Conservation (phyloP, 345 rosid genomes). For the Clausena lansium region DNA sequence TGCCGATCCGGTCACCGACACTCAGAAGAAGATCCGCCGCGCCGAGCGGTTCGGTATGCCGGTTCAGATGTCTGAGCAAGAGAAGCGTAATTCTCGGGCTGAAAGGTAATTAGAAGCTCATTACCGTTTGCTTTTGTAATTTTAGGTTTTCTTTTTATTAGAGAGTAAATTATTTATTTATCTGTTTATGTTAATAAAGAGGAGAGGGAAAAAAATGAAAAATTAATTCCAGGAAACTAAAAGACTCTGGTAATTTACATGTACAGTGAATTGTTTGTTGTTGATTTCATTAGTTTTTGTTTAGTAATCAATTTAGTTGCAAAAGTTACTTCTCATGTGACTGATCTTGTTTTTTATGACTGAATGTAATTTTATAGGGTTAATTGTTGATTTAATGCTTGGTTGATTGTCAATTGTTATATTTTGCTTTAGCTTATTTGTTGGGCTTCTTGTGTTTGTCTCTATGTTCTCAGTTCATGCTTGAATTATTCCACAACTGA, state of each 20-base stretch:
- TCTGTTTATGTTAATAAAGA: neutral
- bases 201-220: neutral
- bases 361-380: neutral
- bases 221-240: neutral
- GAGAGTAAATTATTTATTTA: neutral
- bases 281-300: neutral
- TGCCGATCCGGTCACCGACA: conserved; percentile 40
- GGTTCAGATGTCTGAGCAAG: conserved; percentile 76
- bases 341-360: neutral
- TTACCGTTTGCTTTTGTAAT: neutral
- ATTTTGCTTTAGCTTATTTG: neutral
- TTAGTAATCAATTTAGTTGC: neutral
- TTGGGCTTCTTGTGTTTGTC: neutral
- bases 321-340: neutral
- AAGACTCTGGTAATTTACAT: neutral
- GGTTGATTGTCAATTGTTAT: neutral
- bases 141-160: conserved; percentile 9
- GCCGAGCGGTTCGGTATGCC: conserved; percentile 91
- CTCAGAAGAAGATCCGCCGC: conserved; percentile 81
- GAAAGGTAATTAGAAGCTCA: conserved; percentile 50
- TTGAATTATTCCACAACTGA: neutral
- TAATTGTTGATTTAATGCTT: neutral
- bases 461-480: neutral
- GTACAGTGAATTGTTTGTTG: neutral
- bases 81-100: conserved; percentile 92